Evolutionary conservation across 306 rosid genomes (phyloP).

Genomic region (Cucumis sativus): Cucumber_9930_V3 NC_026657.2:2853001-2853500

Average conservation of each 20-base stretch:
- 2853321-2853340: slow-evolving; percentile 51
- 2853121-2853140: no score
- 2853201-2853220: slow-evolving; percentile 52
- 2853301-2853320: slow-evolving; percentile 55
- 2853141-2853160: background rate
- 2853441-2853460: background rate
- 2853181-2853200: background rate
- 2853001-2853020: slow-evolving; percentile 74
- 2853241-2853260: slow-evolving; percentile 93
- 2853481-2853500: background rate
- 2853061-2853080: slow-evolving; percentile 88
- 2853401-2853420: background rate
- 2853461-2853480: background rate
- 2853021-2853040: slow-evolving; percentile 84
- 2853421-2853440: background rate
- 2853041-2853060: slow-evolving; percentile 91
- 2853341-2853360: background rate
- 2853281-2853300: slow-evolving; percentile 87
- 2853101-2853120: background rate
- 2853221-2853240: slow-evolving; percentile 83
- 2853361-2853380: background rate
- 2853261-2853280: slow-evolving; percentile 79
- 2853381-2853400: background rate
- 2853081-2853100: slow-evolving; percentile 29
- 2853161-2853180: background rate